Evolutionary conservation across 2,329 filamentous ascomycete genomes (phyloP).

Genomic region (Neofusicoccum sp.): DNA sequence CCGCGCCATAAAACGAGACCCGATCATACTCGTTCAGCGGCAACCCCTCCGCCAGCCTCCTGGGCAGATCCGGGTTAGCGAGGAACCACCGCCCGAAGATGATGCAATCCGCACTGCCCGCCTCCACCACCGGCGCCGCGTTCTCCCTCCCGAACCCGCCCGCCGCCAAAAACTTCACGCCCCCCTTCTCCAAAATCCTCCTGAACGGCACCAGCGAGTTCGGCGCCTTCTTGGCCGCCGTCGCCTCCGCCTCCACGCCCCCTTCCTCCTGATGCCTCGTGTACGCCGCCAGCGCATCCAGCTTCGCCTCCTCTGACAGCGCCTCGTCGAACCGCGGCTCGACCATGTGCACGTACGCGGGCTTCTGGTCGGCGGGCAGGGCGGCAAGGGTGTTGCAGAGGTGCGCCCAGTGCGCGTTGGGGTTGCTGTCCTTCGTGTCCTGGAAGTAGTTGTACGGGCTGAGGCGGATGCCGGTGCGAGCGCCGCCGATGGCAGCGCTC

Average conservation of each 20-base stretch:
- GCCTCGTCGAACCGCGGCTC: constrained; percentile 39
- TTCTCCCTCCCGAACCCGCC: constrained; percentile 39
- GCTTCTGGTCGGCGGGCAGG: constrained; percentile 26
- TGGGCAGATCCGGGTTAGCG: constrained; percentile 43
- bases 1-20: constrained; percentile 44
- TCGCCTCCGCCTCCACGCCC: constrained; percentile 30
- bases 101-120: constrained; percentile 39
- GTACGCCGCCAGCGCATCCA: constrained; percentile 39
- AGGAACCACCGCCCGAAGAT: constrained; percentile 45
- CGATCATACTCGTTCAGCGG: constrained; percentile 39
- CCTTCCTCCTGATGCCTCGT: constrained; percentile 23
- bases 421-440: constrained; percentile 44
- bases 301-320: constrained; percentile 37
- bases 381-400: constrained; percentile 43
- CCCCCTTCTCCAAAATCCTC: constrained; percentile 30
- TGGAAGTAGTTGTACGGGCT: constrained; percentile 39
- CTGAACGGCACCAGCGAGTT: constrained; percentile 32
- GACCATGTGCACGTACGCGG: constrained; percentile 38
- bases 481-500: constrained; percentile 24
- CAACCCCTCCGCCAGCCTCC: constrained; percentile 36
- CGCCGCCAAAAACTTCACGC: constrained; percentile 33
- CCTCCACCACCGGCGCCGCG: constrained; percentile 31
- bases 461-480: constrained; percentile 23
- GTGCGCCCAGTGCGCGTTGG: constrained; percentile 46
- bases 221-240: constrained; percentile 24